Evolutionary conservation across 495 filamentous ascomycete genomes (phyloP).

Genomic region (Annulohypoxylon nitens): DNA sequence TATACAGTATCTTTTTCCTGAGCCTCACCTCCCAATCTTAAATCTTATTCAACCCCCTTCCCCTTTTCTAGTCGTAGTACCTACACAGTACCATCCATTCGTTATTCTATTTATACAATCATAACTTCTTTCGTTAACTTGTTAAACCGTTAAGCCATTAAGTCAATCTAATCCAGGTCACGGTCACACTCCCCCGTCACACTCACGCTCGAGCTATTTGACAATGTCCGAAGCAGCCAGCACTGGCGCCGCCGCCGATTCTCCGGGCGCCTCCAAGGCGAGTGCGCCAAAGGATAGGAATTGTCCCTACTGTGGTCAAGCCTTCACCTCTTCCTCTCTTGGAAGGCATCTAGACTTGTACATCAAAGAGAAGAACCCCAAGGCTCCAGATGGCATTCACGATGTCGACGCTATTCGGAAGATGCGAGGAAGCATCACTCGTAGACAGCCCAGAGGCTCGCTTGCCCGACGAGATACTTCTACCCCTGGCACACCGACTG

Average conservation of each 20-base stretch:
- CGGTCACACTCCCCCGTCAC: too few relatives aligned
- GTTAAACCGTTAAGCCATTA: neutral
- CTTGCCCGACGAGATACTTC: conserved; percentile 64
- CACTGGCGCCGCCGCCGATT: conserved; percentile 46
- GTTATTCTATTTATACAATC: conserved; percentile 12
- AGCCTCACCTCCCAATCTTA: conserved; percentile 19
- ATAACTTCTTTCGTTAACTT: conserved; percentile 14
- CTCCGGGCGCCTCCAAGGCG: conserved; percentile 51
- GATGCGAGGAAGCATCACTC: conserved; percentile 83
- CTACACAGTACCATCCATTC: conserved; percentile 8
- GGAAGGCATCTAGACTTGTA: conserved; percentile 92
- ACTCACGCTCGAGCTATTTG: conserved; percentile 12
- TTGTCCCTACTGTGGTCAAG: conserved; percentile 86
- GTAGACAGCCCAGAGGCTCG: conserved; percentile 78
- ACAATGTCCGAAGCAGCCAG: conserved; percentile 43
- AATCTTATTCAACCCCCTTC: neutral
- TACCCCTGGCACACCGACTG: conserved; percentile 61
- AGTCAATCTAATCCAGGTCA: neutral
- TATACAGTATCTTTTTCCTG: conserved; percentile 36
- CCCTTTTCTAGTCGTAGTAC: too few relatives aligned
- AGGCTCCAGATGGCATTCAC: conserved; percentile 85
- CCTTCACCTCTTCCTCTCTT: conserved; percentile 92
- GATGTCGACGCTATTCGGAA: conserved; percentile 88
- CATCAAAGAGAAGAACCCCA: conserved; percentile 87
- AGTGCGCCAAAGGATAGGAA: conserved; percentile 77